A percentile compares a stretch with the other conserved stretches of the same genome.
Evolutionary conservation across 2,329 filamentous ascomycete species (phyloP).

Genomic region (Cercospora sp.): DNA sequence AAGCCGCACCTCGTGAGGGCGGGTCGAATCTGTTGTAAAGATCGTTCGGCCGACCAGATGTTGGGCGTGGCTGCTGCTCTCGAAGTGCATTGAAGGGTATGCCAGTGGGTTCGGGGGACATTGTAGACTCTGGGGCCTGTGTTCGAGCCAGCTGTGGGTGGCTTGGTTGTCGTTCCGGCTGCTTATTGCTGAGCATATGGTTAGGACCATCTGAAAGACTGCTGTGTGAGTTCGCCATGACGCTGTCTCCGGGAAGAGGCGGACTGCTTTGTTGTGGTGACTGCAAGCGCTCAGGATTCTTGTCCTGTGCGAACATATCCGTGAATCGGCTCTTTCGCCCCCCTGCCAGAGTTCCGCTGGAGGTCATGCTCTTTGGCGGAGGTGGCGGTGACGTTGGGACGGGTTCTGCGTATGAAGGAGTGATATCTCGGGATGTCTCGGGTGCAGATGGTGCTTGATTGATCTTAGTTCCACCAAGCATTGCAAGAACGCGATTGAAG

Average conservation of each 20-base stretch:
- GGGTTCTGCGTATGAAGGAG: conserved; percentile 21
- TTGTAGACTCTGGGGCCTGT: conserved; percentile 18
- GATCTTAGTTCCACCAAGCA: conserved; percentile 59
- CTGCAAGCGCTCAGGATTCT: conserved; percentile 35
- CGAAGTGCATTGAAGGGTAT: conserved; percentile 28
- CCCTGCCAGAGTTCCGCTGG: conserved; percentile 26
- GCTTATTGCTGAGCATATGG: not conserved
- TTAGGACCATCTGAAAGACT: conserved; percentile 20
- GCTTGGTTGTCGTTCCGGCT: conserved; percentile 15
- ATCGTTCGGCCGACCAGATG: conserved; percentile 26
- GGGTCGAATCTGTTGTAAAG: conserved; percentile 33
- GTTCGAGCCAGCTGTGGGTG: conserved; percentile 17
- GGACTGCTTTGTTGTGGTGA: conserved; percentile 29
- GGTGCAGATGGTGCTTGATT: conserved; percentile 42
- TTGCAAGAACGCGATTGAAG: conserved; percentile 70
- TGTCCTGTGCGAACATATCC: conserved; percentile 35
- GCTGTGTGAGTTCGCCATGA: conserved; percentile 16
- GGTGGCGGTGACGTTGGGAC: conserved; percentile 32
- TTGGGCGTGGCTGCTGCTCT: conserved; percentile 30
- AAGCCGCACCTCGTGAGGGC: conserved; percentile 34
- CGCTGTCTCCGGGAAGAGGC: conserved; percentile 19
- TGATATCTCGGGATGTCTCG: conserved; percentile 30
- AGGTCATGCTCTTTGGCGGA: conserved; percentile 24
- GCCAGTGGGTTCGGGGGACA: conserved; percentile 28
- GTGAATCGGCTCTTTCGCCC: conserved; percentile 38